These are phyloP conservation scores for Mytilinidion resinicola DNA, from an alignment of 495 filamentous ascomycete genomes.

Conservation along the genomic window DNA sequence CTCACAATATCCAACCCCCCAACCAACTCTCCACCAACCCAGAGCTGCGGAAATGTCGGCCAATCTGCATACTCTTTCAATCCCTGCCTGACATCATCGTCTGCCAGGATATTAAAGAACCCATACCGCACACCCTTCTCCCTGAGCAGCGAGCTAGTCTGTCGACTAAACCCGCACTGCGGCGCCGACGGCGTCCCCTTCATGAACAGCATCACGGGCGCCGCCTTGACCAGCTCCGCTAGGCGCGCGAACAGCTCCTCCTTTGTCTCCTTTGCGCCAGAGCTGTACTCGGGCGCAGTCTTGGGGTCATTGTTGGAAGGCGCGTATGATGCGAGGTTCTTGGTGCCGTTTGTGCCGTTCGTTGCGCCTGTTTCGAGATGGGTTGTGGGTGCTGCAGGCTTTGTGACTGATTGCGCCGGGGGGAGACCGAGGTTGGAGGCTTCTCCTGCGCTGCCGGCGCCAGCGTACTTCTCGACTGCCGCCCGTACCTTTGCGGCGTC, in stretches of 20 bases:
- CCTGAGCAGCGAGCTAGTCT: constrained; percentile 76
- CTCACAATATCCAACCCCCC: constrained; percentile 93
- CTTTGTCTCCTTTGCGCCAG: constrained; percentile 52
- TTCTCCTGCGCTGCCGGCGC: constrained; percentile 43
- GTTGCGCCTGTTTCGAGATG: constrained; percentile 1
- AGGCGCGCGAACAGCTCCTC: constrained; percentile 75
- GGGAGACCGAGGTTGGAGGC: constrained; percentile 44
- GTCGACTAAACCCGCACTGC: constrained; percentile 91
- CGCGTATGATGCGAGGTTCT: constrained; percentile 40
- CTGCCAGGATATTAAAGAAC: constrained; percentile 97
- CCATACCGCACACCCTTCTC: constrained; percentile 90
- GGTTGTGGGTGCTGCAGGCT: constrained; percentile 29
- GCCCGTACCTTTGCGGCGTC: constrained; percentile 75
- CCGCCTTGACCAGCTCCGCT: constrained; percentile 77
- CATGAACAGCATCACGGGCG: constrained; percentile 97
- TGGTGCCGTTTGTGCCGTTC: constrained; percentile 29
- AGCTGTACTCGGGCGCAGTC: constrained; percentile 44
- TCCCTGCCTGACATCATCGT: constrained; percentile 94
- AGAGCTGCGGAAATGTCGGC: constrained; percentile 94
- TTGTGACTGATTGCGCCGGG: constrained; percentile 44
- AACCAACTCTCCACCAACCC: constrained; percentile 74
- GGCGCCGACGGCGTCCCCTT: constrained; percentile 85
- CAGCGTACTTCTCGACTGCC: constrained; percentile 75
- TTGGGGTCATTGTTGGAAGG: constrained; percentile 43
- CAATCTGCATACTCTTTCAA: constrained; percentile 93